Evolutionary conservation across 2,329 filamentous ascomycete genomes (phyloP).

Genomic region (Gremmenia infestans): DNA sequence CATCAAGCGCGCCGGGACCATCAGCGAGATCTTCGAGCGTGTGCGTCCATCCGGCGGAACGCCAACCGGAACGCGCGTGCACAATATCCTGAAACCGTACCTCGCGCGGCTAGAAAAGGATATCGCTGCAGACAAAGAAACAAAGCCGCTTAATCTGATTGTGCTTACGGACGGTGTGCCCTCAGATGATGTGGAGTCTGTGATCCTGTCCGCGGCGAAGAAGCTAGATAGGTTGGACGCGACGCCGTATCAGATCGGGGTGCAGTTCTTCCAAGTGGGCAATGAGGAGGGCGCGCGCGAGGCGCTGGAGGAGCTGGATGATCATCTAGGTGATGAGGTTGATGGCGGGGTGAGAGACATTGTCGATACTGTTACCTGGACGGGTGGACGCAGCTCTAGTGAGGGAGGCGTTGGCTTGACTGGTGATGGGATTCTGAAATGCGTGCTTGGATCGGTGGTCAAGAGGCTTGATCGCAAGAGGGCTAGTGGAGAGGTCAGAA

Average conservation of each 20-base stretch:
- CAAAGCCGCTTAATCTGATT: conserved; percentile 85
- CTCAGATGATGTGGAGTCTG: conserved; percentile 69
- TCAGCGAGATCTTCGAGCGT: conserved; percentile 65
- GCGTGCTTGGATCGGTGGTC: conserved; percentile 73
- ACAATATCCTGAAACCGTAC: conserved; percentile 70
- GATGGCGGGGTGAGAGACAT: conserved; percentile 69
- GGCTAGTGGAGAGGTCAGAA: conserved; percentile 23
- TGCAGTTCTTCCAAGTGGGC: conserved; percentile 96
- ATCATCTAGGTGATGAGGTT: conserved; percentile 55
- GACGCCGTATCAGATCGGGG: conserved; percentile 75
- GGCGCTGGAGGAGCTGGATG: conserved; percentile 69
- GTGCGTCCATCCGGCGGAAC: conserved; percentile 64
- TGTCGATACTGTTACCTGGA: conserved; percentile 83
- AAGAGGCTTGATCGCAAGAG: conserved; percentile 53
- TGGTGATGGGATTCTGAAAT: conserved; percentile 71
- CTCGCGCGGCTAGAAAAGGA: conserved; percentile 48
- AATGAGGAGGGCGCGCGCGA: conserved; percentile 59
- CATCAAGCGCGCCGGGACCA: conserved; percentile 51
- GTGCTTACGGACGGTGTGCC: conserved; percentile 86
- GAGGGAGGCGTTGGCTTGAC: conserved; percentile 48
- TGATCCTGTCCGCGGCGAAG: conserved; percentile 62
- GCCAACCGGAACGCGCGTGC: conserved; percentile 67
- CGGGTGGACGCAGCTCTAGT: conserved; percentile 33
- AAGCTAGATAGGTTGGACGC: conserved; percentile 67
- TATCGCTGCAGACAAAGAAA: conserved; percentile 32